These are phyloP conservation scores for Cordyceps farinosa DNA, from an alignment of 2,329 filamentous ascomycete genomes.

Conservation along the genomic window DNA sequence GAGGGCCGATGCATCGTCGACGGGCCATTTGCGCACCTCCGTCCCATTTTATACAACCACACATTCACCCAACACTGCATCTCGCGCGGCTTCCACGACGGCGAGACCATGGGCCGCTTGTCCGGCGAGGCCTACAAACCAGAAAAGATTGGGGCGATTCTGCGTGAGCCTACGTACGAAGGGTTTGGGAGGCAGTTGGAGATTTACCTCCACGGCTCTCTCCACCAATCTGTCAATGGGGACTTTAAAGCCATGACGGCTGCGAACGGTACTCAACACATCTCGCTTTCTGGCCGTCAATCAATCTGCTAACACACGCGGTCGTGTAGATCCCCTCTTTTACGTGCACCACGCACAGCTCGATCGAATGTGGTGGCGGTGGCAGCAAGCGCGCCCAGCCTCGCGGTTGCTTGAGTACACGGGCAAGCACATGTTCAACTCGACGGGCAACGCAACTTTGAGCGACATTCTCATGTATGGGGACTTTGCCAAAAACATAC, in stretches of 20 bases:
- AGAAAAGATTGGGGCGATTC: conserved; percentile 6
- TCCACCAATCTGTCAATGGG: conserved; percentile 18
- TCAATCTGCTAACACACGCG: background rate
- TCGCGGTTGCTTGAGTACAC: background rate
- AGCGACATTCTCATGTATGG: conserved; percentile 14
- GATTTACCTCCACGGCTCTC: conserved; percentile 15
- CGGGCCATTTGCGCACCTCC: conserved; percentile 20
- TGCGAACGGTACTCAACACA: conserved; percentile 15
- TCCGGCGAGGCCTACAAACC: conserved; percentile 13
- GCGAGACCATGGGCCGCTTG: background rate
- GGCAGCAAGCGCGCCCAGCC: conserved; percentile 12
- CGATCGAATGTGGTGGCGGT: conserved; percentile 19
- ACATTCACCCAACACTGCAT: conserved; percentile 16
- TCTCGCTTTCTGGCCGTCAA: background rate
- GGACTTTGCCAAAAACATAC: conserved; percentile 2
- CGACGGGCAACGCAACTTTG: conserved; percentile 4
- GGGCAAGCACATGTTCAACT: conserved; percentile 19
- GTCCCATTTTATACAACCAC: conserved; percentile 20
- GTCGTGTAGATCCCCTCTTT: conserved; percentile 17
- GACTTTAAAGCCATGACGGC: conserved; percentile 19
- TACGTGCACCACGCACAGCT: conserved; percentile 18
- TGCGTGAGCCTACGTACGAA: background rate
- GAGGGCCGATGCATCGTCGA: conserved; percentile 18
- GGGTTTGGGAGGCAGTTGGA: conserved; percentile 13
- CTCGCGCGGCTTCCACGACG: conserved; percentile 15